Evolutionary conservation across 441 rosid genomes (phyloP).

Genomic region (Aquilaria agallochum): DNA sequence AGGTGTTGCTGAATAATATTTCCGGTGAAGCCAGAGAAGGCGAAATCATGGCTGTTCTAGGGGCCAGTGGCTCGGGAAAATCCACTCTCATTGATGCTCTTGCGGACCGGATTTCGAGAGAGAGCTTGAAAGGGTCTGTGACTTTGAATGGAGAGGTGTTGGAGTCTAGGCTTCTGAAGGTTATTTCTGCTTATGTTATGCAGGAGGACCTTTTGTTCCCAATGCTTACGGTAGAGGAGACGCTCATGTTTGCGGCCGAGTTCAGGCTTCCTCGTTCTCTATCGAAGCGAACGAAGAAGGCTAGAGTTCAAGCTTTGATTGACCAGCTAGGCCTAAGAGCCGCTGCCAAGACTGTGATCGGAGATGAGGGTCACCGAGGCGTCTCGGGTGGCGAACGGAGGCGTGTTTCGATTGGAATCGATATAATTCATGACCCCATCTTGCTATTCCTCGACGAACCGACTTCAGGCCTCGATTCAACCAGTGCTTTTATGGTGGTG

Average conservation of each 20-base stretch:
- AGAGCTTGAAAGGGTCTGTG: constrained; percentile 61
- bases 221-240: constrained; percentile 82
- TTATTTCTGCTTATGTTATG: constrained; percentile 88
- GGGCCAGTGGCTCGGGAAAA: constrained; percentile 76
- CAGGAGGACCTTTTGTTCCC: constrained; percentile 90
- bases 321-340: constrained; percentile 60
- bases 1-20: constrained; percentile 44
- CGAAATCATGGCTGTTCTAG: constrained; percentile 77
- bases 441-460: constrained; percentile 73
- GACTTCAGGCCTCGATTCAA: constrained; percentile 74
- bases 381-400: constrained; percentile 77
- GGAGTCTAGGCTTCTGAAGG: constrained; percentile 66
- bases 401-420: constrained; percentile 72
- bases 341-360: constrained; percentile 71
- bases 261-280: constrained; percentile 69
- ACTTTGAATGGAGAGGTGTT: constrained; percentile 66
- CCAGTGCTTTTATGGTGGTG: constrained; percentile 75
- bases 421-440: constrained; percentile 77
- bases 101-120: constrained; percentile 61
- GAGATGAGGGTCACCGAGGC: constrained; percentile 79
- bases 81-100: constrained; percentile 75
- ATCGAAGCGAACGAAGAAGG: constrained; percentile 50
- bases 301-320: constrained; percentile 65
- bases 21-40: constrained; percentile 74
- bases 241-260: constrained; percentile 77